A percentile compares a stretch with the other conserved stretches of the same genome.
Evolutionary conservation across 1,139 yeast species (phyloP).

Genomic region (Blastobotrys arbuscula): DNA sequence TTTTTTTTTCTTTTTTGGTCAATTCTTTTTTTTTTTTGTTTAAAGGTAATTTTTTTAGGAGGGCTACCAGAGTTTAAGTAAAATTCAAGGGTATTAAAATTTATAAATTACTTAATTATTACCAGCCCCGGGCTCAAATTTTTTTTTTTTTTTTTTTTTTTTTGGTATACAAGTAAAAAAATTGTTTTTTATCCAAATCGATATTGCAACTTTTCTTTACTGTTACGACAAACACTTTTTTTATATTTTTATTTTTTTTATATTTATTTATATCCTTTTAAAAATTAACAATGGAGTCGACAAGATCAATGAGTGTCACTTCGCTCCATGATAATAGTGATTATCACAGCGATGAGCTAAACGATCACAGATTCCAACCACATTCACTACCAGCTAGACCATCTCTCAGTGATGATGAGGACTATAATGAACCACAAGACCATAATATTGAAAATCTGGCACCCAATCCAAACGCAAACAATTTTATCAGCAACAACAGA

Average conservation of each 20-base stretch:
- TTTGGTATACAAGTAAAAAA: neutral
- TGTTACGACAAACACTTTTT: neutral
- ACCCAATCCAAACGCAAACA: neutral
- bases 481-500: neutral
- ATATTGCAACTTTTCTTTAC: neutral
- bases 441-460: neutral
- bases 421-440: neutral
- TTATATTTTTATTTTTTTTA: neutral
- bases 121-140: neutral
- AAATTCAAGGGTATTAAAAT: no score
- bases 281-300: slow-evolving; percentile 12
- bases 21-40: neutral
- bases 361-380: slow-evolving; percentile 33
- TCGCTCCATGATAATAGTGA: slow-evolving; percentile 10
- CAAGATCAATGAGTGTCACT: slow-evolving; percentile 11
- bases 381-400: slow-evolving; percentile 28
- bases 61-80: no score
- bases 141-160: neutral
- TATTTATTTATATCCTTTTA: neutral
- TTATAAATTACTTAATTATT: neutral
- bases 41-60: no score
- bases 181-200: no score
- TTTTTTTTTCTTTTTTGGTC: neutral
- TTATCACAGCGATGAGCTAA: slow-evolving; percentile 21
- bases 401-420: slow-evolving; percentile 15